phyloP scores from a whole-genome alignment of 768 basidiomycete genomes.

The Trametes punicea region DNA sequence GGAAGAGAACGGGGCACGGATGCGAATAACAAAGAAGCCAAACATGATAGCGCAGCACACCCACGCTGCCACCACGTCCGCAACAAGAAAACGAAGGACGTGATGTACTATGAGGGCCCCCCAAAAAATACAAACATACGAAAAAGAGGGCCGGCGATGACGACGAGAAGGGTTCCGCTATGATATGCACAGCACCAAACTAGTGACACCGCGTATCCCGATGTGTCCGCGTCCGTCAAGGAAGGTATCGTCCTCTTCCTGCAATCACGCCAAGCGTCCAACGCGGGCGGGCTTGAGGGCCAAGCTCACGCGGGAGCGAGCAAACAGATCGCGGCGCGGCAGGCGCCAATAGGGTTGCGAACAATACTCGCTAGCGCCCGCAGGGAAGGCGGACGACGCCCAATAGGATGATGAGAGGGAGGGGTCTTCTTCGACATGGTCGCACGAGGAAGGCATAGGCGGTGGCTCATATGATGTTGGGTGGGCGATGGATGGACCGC shows the following conservation, averaged over 20 bases:
- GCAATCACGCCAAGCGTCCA: conserved; percentile 13
- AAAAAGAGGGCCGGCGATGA: background rate
- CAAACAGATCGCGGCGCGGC: background rate
- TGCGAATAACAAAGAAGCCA: background rate
- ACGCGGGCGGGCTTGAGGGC: conserved; percentile 9
- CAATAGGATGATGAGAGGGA: background rate
- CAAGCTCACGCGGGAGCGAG: conserved; percentile 4
- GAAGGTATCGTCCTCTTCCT: background rate
- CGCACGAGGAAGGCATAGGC: conserved; percentile 10
- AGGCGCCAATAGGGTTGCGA: conserved; percentile 5
- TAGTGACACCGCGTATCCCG: conserved; percentile 8
- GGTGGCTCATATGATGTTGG: conserved; percentile 6
- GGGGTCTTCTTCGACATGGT: conserved; percentile 4
- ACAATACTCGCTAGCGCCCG: conserved; percentile 1
- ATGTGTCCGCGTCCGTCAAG: conserved; percentile 12
- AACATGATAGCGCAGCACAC: conserved; percentile 4
- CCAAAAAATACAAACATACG: conserved; percentile 9
- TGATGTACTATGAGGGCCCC: conserved; percentile 4
- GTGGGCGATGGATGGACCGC: background rate
- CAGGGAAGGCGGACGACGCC: conserved; percentile 8
- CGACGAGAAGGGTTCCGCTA: conserved; percentile 7
- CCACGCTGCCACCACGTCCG: conserved; percentile 8
- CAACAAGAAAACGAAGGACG: conserved; percentile 4
- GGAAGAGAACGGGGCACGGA: background rate
- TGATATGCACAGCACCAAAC: conserved; percentile 18